Evolutionary conservation across 139 green algal species (phyloP).

Genomic region (Chlamydomonas sp.): DNA sequence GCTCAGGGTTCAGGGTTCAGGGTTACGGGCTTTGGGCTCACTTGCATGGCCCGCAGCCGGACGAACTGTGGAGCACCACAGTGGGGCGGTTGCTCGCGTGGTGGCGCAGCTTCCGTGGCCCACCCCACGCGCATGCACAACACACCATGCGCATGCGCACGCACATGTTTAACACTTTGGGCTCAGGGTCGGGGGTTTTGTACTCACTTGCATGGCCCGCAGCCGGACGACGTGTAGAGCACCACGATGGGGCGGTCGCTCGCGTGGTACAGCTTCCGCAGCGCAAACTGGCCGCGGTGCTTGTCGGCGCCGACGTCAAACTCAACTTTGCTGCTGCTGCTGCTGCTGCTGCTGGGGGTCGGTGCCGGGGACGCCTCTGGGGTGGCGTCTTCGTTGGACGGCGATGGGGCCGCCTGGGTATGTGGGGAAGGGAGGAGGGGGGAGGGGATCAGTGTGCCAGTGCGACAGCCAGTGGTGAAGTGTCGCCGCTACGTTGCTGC

Average conservation of each 20-base stretch:
- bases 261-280: constrained; percentile 97
- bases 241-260: constrained; percentile 71
- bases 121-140: background rate
- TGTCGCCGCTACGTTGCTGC: too few species aligned
- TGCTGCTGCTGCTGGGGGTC: background rate
- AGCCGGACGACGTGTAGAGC: constrained; percentile 80
- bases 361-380: background rate
- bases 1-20: too few species aligned
- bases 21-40: background rate
- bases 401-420: too few species aligned
- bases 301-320: constrained; percentile 32
- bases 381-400: background rate
- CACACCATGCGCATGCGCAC: background rate
- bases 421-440: too few species aligned
- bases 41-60: background rate
- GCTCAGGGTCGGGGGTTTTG: background rate
- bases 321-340: background rate
- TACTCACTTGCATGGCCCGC: constrained; percentile 47
- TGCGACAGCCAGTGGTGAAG: too few species aligned
- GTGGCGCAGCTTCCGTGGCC: background rate
- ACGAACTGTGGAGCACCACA: background rate
- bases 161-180: background rate
- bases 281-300: constrained; percentile 87
- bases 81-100: background rate
- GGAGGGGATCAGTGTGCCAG: too few species aligned